Evolutionary conservation across 352 stramenopile species (phyloP).

Genomic region (Albugo laibachii): DNA sequence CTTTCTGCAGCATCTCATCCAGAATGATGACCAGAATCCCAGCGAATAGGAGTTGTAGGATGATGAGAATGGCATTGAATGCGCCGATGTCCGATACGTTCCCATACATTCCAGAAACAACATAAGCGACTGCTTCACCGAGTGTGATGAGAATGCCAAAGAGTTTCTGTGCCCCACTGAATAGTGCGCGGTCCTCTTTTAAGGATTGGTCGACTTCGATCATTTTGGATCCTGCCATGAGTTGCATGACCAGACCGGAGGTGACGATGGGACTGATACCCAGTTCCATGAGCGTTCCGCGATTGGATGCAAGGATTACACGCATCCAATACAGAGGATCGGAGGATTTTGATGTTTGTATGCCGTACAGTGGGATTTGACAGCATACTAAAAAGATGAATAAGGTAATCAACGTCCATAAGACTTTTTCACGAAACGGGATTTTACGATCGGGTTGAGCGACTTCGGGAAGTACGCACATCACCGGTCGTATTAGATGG

Average conservation of each 20-base stretch:
- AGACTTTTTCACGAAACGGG: conserved; percentile 97
- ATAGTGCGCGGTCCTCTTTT: conserved; percentile 97
- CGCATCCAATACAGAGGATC: conserved; percentile 99
- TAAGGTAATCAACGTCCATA: conserved; percentile 98
- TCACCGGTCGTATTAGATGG: conserved; percentile 95
- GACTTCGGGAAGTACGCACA: conserved; percentile 97
- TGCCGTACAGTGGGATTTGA: conserved; percentile 99
- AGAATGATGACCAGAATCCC: conserved; percentile 98
- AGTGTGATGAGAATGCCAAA: conserved; percentile 99
- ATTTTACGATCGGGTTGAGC: conserved; percentile 93
- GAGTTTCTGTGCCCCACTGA: conserved; percentile 97
- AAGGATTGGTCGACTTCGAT: conserved; percentile 98
- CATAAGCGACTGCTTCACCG: conserved; percentile 96
- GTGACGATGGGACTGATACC: conserved; percentile 98
- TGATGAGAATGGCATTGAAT: conserved; percentile 98
- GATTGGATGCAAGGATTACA: conserved; percentile 98
- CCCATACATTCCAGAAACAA: conserved; percentile 98
- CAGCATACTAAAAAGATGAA: conserved; percentile 99
- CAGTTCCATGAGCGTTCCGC: conserved; percentile 95
- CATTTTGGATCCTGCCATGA: conserved; percentile 94
- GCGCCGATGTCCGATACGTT: conserved; percentile 94
- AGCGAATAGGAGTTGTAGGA: conserved; percentile 95
- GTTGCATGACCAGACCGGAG: conserved; percentile 97
- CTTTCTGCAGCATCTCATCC: conserved; percentile 99
- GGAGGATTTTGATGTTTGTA: conserved; percentile 95